Conservation (phyloP, 2,329 filamentous ascomycete genomes). For the Neurospora sp. region DNA sequence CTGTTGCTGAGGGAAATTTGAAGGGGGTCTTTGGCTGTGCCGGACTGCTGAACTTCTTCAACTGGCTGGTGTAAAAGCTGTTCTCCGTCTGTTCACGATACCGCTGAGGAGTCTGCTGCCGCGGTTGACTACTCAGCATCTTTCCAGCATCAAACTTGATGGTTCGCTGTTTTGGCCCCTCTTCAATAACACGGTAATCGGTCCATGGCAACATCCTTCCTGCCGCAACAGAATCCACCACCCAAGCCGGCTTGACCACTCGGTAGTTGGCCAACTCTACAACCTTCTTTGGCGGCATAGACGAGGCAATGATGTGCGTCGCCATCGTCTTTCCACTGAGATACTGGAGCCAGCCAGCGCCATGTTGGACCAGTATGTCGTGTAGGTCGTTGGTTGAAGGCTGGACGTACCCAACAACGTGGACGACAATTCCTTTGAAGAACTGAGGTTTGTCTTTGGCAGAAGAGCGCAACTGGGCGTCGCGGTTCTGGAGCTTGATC, state of each 20-base stretch:
- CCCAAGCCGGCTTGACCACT: constrained; percentile 90
- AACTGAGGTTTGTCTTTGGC: constrained; percentile 66
- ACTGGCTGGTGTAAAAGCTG: constrained; percentile 73
- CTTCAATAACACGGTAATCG: constrained; percentile 73
- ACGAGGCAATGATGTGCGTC: constrained; percentile 91
- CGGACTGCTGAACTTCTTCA: constrained; percentile 34
- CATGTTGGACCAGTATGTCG: constrained; percentile 78
- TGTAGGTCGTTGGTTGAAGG: constrained; percentile 70
- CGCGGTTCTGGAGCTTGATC: constrained; percentile 91
- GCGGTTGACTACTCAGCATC: constrained; percentile 55
- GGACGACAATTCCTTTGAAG: constrained; percentile 82
- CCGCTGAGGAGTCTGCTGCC: constrained; percentile 41
- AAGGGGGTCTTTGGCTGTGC: constrained; percentile 11
- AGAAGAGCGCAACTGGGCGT: constrained; percentile 66
- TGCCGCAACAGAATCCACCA: constrained; percentile 78
- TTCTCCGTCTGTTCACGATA: constrained; percentile 75
- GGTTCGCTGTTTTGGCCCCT: constrained; percentile 73
- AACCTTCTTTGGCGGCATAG: constrained; percentile 83
- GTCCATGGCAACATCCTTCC: constrained; percentile 80
- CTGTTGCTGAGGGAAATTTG: constrained; percentile 6
- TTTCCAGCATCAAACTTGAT: constrained; percentile 53
- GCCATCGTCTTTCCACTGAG: constrained; percentile 89
- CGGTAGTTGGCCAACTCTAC: constrained; percentile 82
- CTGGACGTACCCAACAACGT: constrained; percentile 94
- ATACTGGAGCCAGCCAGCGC: constrained; percentile 92